Percentiles rank a stretch among this genome's conserved stretches.
Conservation (phyloP, 2,329 filamentous ascomycete species). For the Sarocladium brachiariae region DNA sequence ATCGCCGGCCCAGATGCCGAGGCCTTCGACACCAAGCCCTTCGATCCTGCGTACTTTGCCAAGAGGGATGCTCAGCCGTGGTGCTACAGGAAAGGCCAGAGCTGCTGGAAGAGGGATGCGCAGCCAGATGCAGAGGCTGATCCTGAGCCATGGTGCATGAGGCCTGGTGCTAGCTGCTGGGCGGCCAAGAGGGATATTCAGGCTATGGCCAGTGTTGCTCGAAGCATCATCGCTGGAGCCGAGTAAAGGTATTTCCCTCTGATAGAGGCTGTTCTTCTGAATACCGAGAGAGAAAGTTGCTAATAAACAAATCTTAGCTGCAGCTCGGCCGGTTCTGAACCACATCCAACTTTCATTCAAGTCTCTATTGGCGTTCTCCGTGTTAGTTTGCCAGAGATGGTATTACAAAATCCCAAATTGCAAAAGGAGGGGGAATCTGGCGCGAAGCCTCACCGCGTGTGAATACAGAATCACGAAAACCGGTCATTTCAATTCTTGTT, state of each 20-base stretch:
- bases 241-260: conserved; percentile 17
- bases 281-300: no score
- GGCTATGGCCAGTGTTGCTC: conserved; percentile 17
- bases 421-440: no score
- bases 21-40: conserved; percentile 26
- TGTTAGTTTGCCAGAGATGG: no score
- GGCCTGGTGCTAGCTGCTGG: conserved; percentile 28
- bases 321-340: no score
- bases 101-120: conserved; percentile 27
- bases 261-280: no score
- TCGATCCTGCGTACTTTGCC: conserved; percentile 13
- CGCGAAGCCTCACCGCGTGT: no score
- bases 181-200: conserved; percentile 29
- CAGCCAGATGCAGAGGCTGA: conserved; percentile 15
- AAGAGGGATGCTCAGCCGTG: conserved; percentile 15
- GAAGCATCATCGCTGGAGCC: conserved; percentile 19
- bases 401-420: no score
- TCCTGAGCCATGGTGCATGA: conserved; percentile 20
- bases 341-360: not conserved
- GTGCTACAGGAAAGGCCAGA: conserved; percentile 23
- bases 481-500: conserved; percentile 1
- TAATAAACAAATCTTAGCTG: not conserved
- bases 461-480: not conserved
- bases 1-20: conserved; percentile 19
- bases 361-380: not conserved